Conservation (phyloP, 2,329 filamentous ascomycete genomes). For the Penicillium brevicompactum region DNA sequence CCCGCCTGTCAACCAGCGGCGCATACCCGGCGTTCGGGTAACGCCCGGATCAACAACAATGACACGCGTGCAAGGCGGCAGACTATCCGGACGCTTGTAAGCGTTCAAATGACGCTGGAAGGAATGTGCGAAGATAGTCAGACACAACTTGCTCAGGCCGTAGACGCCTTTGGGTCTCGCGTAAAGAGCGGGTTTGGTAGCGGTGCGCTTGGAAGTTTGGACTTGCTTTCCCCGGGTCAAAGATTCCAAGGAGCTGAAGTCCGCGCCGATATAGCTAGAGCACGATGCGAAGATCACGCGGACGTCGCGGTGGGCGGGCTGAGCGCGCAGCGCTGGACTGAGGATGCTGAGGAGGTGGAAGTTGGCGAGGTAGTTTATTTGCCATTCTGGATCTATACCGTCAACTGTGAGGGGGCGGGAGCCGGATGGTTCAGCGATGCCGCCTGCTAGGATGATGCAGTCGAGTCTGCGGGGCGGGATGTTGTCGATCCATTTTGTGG, state of each 20-base stretch:
- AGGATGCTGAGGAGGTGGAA: constrained; percentile 93
- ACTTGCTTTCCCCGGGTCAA: constrained; percentile 15
- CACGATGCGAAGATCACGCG: constrained; percentile 85
- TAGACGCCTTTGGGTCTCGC: constrained; percentile 47
- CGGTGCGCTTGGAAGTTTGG: not conserved
- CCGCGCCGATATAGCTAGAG: constrained; percentile 80
- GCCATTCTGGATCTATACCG: constrained; percentile 87
- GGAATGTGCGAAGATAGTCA: constrained; percentile 85
- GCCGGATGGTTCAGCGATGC: constrained; percentile 62
- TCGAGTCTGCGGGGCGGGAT: constrained; percentile 84
- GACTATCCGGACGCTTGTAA: constrained; percentile 79
- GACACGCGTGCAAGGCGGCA: constrained; percentile 80
- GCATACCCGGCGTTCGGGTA: constrained; percentile 81
- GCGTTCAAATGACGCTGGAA: constrained; percentile 90
- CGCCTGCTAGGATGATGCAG: constrained; percentile 86
- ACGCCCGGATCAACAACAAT: constrained; percentile 86
- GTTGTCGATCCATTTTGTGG: constrained; percentile 98
- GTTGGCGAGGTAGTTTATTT: constrained; percentile 92
- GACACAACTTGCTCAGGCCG: constrained; percentile 70
- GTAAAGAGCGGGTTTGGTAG: not conserved
- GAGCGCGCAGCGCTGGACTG: constrained; percentile 83
- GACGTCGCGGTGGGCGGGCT: constrained; percentile 92
- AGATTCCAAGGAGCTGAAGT: constrained; percentile 54
- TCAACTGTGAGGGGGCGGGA: constrained; percentile 67
- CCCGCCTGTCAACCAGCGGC: constrained; percentile 83